Conservation (phyloP, 768 basidiomycete genomes). For the Amanita thiersii region DNA sequence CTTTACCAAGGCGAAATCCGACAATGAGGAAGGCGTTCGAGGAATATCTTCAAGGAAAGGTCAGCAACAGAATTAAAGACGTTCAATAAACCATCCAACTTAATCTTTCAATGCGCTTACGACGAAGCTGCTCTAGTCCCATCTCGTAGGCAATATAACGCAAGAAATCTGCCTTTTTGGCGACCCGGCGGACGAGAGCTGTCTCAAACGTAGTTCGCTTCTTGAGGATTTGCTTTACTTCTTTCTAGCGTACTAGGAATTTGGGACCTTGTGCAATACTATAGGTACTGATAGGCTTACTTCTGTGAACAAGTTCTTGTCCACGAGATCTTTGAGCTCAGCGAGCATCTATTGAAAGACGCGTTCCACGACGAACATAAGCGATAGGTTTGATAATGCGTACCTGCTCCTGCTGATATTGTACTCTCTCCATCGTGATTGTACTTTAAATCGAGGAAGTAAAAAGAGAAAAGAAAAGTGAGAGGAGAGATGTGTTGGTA, state of each 20-base stretch:
- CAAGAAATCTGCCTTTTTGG: slow-evolving; percentile 82
- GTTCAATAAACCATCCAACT: slow-evolving; percentile 33
- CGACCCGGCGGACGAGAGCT: slow-evolving; percentile 72
- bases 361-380: slow-evolving; percentile 6
- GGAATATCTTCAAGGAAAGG: slow-evolving; percentile 25
- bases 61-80: slow-evolving; percentile 1
- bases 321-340: slow-evolving; percentile 87
- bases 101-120: slow-evolving; percentile 65
- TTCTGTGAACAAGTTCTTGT: slow-evolving; percentile 78
- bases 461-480: not conserved
- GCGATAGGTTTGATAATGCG: slow-evolving; percentile 9
- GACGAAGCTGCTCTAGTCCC: slow-evolving; percentile 71
- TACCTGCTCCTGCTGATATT: slow-evolving; percentile 90
- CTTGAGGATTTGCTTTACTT: slow-evolving; percentile 80
- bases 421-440: slow-evolving; percentile 79
- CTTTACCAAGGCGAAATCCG: slow-evolving; percentile 78
- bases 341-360: slow-evolving; percentile 68
- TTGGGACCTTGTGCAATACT: slow-evolving; percentile 11
- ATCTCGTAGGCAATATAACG: slow-evolving; percentile 92
- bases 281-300: slow-evolving; percentile 29
- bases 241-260: slow-evolving; percentile 39
- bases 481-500: too few relatives aligned
- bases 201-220: slow-evolving; percentile 80
- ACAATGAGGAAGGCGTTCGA: slow-evolving; percentile 52
- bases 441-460: slow-evolving; percentile 2